Percentiles rank a stretch among this genome's conserved stretches.
phyloP scores from a whole-genome alignment of 352 stramenopile genomes.

The Phytopythium montanum region DNA sequence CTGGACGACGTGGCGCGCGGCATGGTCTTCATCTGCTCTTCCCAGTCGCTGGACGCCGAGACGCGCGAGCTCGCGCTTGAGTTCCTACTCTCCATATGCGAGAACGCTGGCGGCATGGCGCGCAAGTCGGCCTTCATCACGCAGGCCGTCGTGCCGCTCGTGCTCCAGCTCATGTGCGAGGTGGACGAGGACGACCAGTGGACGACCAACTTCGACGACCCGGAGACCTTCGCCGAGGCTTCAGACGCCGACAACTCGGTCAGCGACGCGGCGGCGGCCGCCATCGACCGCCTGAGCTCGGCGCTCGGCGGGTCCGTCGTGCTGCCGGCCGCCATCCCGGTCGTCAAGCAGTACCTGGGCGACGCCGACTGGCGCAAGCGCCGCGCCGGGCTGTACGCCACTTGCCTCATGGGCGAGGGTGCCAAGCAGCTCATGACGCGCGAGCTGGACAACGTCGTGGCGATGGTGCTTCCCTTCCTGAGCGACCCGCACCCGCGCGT shows the following conservation, averaged over 20 bases:
- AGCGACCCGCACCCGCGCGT: constrained; percentile 71
- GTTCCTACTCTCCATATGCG: constrained; percentile 75
- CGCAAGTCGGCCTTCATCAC: constrained; percentile 71
- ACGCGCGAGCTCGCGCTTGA: constrained; percentile 79
- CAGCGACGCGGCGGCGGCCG: constrained; percentile 66
- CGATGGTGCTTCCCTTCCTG: constrained; percentile 63
- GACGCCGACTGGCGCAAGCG: constrained; percentile 74
- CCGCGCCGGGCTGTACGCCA: constrained; percentile 74
- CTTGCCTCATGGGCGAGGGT: constrained; percentile 71
- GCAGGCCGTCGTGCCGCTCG: constrained; percentile 60
- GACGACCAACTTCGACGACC: constrained; percentile 76
- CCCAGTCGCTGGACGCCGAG: constrained; percentile 60
- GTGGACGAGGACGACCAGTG: constrained; percentile 73
- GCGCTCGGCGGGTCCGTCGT: constrained; percentile 70
- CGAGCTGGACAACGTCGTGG: constrained; percentile 73
- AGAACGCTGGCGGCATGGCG: constrained; percentile 79
- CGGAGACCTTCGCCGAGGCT: constrained; percentile 66
- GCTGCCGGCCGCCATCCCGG: constrained; percentile 71
- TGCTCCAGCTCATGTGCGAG: constrained; percentile 80
- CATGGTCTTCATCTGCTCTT: constrained; percentile 77
- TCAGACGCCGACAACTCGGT: constrained; percentile 60
- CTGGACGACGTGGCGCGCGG: constrained; percentile 68
- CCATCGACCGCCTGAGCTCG: constrained; percentile 74
- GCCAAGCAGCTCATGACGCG: constrained; percentile 77
- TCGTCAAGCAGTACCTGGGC: constrained; percentile 60